Percentiles rank a stretch among this genome's conserved stretches.
Evolutionary conservation across 2,329 filamentous ascomycete species (phyloP).

Genomic region (Alternaria panax): DNA sequence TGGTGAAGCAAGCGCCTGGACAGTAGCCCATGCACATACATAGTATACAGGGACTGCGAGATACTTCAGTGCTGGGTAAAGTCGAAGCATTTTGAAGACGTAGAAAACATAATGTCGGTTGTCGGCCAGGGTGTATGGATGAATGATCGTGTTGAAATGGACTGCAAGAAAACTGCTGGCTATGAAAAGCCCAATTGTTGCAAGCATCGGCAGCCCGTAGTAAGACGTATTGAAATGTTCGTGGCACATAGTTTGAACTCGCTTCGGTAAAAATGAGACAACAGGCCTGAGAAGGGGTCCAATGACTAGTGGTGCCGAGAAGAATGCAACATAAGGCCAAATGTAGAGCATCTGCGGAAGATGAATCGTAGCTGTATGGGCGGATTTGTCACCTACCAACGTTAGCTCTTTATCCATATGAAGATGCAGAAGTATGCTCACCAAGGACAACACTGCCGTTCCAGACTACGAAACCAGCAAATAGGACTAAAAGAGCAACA

Average conservation of each 20-base stretch:
- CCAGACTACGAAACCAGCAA: slow-evolving; percentile 79
- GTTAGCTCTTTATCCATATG: slow-evolving; percentile 18
- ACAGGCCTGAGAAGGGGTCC: slow-evolving; percentile 59
- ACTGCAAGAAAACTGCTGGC: slow-evolving; percentile 60
- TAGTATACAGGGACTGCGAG: slow-evolving; percentile 74
- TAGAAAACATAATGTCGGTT: slow-evolving; percentile 99
- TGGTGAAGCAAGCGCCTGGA: slow-evolving; percentile 64
- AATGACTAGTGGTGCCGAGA: slow-evolving; percentile 80
- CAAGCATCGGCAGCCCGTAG: slow-evolving; percentile 25
- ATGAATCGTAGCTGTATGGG: slow-evolving; percentile 89
- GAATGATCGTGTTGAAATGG: slow-evolving; percentile 87
- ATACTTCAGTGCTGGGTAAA: slow-evolving; percentile 70
- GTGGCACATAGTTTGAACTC: slow-evolving; percentile 14
- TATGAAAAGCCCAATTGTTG: slow-evolving; percentile 46
- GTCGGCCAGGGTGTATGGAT: slow-evolving; percentile 94
- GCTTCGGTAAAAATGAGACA: slow-evolving; percentile 29
- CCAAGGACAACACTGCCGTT: slow-evolving; percentile 93
- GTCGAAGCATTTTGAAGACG: slow-evolving; percentile 82
- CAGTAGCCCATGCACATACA: slow-evolving; percentile 71
- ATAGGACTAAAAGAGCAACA: slow-evolving; percentile 69
- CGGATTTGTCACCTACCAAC: slow-evolving; percentile 82
- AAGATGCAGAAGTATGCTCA: slow-evolving; percentile 47
- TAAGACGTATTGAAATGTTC: slow-evolving; percentile 10
- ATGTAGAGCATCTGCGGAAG: slow-evolving; percentile 93
- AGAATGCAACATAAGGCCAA: slow-evolving; percentile 89